Evolutionary conservation across 345 rosid species (phyloP), one percentile per base, ranked within the genome.

Genomic region (Xanthoceras sorbifolium): DNA sequence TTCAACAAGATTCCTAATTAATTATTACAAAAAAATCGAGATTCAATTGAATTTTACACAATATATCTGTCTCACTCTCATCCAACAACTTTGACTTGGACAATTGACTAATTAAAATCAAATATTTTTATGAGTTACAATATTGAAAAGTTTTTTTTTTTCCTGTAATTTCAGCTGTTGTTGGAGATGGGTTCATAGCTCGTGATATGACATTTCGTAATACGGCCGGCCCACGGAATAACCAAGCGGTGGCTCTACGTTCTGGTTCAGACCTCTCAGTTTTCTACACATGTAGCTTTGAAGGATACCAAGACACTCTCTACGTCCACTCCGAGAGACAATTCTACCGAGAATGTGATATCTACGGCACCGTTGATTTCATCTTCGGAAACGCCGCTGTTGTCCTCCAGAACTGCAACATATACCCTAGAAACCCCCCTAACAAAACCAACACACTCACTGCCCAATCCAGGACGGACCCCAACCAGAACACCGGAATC

Each of bases 221-320:
- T 84, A 90, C 89, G 0, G 87, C 90, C 2, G 87, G 92, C 0
- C 81, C 83, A 0, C 42, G 71, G 15, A 87, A 88, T 44, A 81
- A 87, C 67, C 90, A 90, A 42, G 92, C 86, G 1, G 87, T 90
- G 18, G 90, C 92, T 6, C 77, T 90, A 38, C 83, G 87, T 1
- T 88, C 90, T 2, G 83, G 86, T 36, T 83, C 84, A 5, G 89
- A 90, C 44, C 83, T 83, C 55, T 88, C 87, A 0, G 78, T 87
- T 4, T 90, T 88, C 77, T 87, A 87, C 75, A 57, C 28, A 7
- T 90, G 90, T 64, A 81, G 89, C 67, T 84, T 90, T 12, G 94
- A 87, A 48, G 92, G 88, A 0, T 87, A 83, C 78, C 92, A 90
- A 69, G 92, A 88, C 82, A 90, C 94, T 3, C 84, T 90, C 20